These are phyloP conservation scores for Tricholoma sp. DNA, from an alignment of 768 basidiomycete genomes.

Conservation along the genomic window DNA sequence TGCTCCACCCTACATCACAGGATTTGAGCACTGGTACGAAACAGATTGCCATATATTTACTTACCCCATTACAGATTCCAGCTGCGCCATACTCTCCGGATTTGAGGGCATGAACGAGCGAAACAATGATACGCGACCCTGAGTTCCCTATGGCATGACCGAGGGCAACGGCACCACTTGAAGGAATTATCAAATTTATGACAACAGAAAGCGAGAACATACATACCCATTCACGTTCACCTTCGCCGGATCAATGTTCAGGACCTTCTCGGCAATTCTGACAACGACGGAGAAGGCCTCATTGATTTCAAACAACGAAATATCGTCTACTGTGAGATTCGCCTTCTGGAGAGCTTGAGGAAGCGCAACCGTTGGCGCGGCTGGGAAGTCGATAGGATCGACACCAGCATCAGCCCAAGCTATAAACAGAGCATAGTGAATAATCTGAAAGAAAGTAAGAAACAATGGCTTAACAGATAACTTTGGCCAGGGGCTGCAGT, in stretches of 20 bases:
- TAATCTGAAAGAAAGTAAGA: neutral
- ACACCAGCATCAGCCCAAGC: conserved; percentile 97
- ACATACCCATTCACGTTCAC: conserved; percentile 86
- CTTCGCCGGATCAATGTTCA: conserved; percentile 80
- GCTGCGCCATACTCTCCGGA: conserved; percentile 92
- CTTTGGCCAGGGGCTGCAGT: conserved; percentile 87
- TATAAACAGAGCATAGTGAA: conserved; percentile 25
- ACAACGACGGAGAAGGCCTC: conserved; percentile 97
- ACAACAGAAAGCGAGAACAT: conserved; percentile 2
- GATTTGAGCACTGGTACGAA: conserved; percentile 9
- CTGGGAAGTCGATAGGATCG: conserved; percentile 95
- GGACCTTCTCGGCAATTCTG: conserved; percentile 83
- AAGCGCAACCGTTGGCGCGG: conserved; percentile 88
- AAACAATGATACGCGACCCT: conserved; percentile 90
- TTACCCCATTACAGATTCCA: conserved; percentile 93
- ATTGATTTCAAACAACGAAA: conserved; percentile 93
- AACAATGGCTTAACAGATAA: conserved; percentile 67
- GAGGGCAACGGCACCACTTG: conserved; percentile 91
- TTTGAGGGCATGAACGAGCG: conserved; percentile 88
- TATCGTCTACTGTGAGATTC: conserved; percentile 75
- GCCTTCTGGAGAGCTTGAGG: conserved; percentile 87
- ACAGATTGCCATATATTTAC: conserved; percentile 24
- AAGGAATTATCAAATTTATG: conserved; percentile 16
- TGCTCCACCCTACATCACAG: conserved; percentile 69
- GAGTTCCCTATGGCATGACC: conserved; percentile 97